Conservation (phyloP, 2,329 filamentous ascomycete genomes). For the Xylaria arbuscula region DNA sequence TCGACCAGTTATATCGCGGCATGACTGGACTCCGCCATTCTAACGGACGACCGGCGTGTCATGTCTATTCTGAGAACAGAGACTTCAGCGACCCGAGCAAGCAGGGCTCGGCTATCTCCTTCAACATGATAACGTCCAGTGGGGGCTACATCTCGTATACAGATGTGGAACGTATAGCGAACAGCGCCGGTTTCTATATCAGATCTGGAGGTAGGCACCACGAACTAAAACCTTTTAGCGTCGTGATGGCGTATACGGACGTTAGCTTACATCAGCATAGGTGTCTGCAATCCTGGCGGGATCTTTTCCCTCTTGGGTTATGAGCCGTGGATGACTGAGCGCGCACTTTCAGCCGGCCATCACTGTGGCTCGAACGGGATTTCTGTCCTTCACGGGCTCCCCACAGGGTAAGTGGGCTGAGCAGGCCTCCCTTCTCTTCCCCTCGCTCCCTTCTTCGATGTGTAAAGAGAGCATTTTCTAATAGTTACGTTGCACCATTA, state of each 20-base stretch:
- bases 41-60: constrained; percentile 63
- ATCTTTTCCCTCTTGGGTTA: constrained; percentile 61
- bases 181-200: constrained; percentile 67
- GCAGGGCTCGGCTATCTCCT: constrained; percentile 72
- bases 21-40: constrained; percentile 62
- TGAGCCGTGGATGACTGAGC: constrained; percentile 64
- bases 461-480: background rate
- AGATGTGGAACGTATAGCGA: constrained; percentile 68
- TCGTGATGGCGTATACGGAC: constrained; percentile 5
- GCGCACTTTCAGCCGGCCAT: constrained; percentile 66
- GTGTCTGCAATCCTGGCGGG: constrained; percentile 61
- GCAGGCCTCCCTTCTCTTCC: background rate
- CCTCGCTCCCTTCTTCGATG: background rate
- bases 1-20: constrained; percentile 59
- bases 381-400: constrained; percentile 63
- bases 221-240: constrained; percentile 15
- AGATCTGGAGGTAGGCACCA: constrained; percentile 64
- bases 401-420: constrained; percentile 59
- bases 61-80: constrained; percentile 65
- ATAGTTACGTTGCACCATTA: background rate
- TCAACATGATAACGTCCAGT: constrained; percentile 67
- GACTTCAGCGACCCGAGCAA: constrained; percentile 62
- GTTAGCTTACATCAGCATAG: constrained; percentile 45
- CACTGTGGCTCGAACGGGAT: constrained; percentile 66
- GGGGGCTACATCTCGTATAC: constrained; percentile 67